A percentile compares a stretch with the other conserved stretches of the same genome.
phyloP scores from a whole-genome alignment of 2,329 filamentous ascomycete genomes.

The Ophiostoma triangulosporum region DNA sequence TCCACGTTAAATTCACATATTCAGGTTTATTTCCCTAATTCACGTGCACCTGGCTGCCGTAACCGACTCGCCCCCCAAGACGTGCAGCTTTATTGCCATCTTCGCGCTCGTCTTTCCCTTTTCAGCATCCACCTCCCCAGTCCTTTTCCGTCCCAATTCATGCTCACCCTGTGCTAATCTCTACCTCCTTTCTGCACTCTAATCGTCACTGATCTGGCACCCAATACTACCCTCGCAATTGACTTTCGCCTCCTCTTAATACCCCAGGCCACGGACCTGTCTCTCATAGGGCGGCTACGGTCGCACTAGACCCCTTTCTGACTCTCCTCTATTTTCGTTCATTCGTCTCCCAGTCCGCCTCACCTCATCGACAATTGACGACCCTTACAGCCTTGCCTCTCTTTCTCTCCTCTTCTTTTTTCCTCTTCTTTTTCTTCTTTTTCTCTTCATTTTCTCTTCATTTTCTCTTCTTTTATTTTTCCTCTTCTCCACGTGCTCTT shows the following conservation, averaged over 20 bases:
- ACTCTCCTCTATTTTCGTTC: neutral
- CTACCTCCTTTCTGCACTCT: neutral
- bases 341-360: neutral
- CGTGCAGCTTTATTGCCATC: too few relatives aligned
- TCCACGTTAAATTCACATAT: too few relatives aligned
- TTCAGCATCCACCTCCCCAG: too few relatives aligned
- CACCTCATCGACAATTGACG: conserved; percentile 4
- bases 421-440: neutral
- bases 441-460: neutral
- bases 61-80: too few relatives aligned
- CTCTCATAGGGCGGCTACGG: conserved; percentile 4
- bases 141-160: neutral
- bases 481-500: neutral
- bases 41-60: neutral
- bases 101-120: neutral
- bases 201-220: neutral
- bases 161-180: neutral
- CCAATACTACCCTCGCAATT: neutral
- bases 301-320: conserved; percentile 1
- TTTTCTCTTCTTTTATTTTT: neutral
- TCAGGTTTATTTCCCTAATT: too few relatives aligned
- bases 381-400: conserved; percentile 7
- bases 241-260: neutral
- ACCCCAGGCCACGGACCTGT: neutral
- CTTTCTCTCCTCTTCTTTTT: neutral